These are phyloP conservation scores for Gentiana macrophylla DNA, from an alignment of 257 asterid genomes.

Conservation along the genomic window DNA sequence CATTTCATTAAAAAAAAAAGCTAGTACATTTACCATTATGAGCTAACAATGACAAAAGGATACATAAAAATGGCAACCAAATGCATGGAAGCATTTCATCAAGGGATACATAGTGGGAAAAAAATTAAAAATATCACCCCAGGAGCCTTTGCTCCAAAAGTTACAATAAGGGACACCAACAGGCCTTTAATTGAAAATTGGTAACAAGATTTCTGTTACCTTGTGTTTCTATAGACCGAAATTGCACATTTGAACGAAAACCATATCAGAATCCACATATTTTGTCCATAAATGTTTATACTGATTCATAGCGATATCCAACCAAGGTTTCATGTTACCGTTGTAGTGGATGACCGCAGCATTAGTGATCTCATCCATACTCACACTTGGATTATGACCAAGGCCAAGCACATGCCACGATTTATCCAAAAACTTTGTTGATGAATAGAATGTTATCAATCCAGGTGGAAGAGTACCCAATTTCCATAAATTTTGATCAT, in stretches of 20 bases:
- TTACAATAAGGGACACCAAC: conserved; percentile 16
- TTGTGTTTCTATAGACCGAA: conserved; percentile 66
- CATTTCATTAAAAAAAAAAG: conserved; percentile 1
- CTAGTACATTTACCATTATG: conserved; percentile 19
- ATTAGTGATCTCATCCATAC: conserved; percentile 81
- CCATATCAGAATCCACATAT: conserved; percentile 86
- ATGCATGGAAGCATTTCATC: too few species aligned
- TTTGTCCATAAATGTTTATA: conserved; percentile 94
- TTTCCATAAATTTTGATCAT: conserved; percentile 70
- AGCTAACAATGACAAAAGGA: conserved; percentile 1
- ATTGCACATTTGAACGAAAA: conserved; percentile 94
- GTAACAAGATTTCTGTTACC: conserved; percentile 14
- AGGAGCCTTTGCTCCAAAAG: conserved; percentile 34
- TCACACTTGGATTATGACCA: conserved; percentile 86
- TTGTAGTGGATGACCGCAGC: conserved; percentile 95
- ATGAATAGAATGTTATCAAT: conserved; percentile 63
- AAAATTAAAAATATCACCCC: conserved; percentile 12
- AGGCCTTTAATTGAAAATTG: conserved; percentile 12
- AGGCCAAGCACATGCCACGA: conserved; percentile 92
- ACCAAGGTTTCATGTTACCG: conserved; percentile 99
- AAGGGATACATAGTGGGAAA: conserved; percentile 12
- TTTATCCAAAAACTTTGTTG: conserved; percentile 82
- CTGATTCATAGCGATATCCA: conserved; percentile 89
- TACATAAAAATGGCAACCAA: too few species aligned
- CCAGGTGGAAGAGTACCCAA: conserved; percentile 86